A percentile compares a stretch with the other conserved stretches of the same genome.
Conservation (phyloP, 176 grass and related monocot genomes). For the Cenchrus purpureus region DNA sequence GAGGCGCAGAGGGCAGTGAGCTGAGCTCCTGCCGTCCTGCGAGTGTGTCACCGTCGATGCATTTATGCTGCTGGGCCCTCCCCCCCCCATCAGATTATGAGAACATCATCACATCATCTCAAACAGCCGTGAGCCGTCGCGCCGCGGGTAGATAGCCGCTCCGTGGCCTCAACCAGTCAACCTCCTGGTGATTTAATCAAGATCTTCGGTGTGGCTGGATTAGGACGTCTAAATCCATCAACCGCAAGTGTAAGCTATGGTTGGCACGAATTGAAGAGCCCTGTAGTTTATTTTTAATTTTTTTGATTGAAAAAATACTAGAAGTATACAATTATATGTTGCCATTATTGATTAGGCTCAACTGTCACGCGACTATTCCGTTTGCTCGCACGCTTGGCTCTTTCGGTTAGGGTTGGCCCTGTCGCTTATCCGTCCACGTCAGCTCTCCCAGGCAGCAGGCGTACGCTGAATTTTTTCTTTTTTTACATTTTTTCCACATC, state of each 20-base stretch:
- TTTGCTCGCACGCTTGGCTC: conserved; percentile 7
- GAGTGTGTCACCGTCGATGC: too few species aligned
- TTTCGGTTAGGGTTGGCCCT: not conserved
- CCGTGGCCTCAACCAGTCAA: not conserved
- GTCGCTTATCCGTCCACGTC: conserved; percentile 34
- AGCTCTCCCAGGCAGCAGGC: not conserved
- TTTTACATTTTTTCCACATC: too few species aligned
- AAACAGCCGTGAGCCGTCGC: not conserved
- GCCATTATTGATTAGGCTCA: not conserved
- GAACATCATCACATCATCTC: not conserved
- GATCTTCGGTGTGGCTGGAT: not conserved
- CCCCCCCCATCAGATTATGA: not conserved
- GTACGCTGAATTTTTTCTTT: too few species aligned
- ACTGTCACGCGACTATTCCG: not conserved
- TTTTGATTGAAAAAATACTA: too few species aligned
- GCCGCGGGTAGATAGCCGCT: not conserved
- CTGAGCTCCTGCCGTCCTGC: too few species aligned
- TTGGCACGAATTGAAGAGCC: not conserved
- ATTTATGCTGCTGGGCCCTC: too few species aligned
- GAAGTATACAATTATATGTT: not conserved
- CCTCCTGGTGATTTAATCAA: not conserved
- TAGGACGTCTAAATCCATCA: not conserved
- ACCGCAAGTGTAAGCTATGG: not conserved
- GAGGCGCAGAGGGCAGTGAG: too few species aligned
- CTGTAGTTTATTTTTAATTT: not conserved